Conservation (phyloP, 441 rosid genomes). For the California macrophylla region DNA sequence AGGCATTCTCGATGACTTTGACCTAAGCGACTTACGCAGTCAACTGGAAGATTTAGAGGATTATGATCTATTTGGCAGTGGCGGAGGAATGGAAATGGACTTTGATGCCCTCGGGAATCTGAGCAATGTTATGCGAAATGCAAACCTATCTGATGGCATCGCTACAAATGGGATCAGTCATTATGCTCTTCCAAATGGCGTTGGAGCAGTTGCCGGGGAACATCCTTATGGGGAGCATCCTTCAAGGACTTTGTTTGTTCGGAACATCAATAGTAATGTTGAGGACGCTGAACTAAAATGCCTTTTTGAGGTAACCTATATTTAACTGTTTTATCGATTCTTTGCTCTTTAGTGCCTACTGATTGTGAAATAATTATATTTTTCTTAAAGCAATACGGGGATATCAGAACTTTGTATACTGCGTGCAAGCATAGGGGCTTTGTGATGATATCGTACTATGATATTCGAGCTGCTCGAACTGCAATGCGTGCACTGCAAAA, state of each 20-base stretch:
- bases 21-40: constrained; percentile 51
- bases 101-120: constrained; percentile 45
- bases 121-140: constrained; percentile 48
- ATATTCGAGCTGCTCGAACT: constrained; percentile 74
- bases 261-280: constrained; percentile 77
- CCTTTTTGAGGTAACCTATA: constrained; percentile 51
- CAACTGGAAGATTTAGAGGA: constrained; percentile 71
- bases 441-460: constrained; percentile 87
- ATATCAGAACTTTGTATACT: constrained; percentile 73
- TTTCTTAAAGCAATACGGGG: constrained; percentile 64
- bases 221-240: constrained; percentile 90
- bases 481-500: constrained; percentile 82
- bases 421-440: constrained; percentile 90
- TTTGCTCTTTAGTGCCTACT: constrained; percentile 15
- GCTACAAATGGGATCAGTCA: constrained; percentile 44
- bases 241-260: constrained; percentile 75
- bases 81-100: constrained; percentile 83
- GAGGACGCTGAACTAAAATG: constrained; percentile 70
- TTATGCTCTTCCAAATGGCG: constrained; percentile 43
- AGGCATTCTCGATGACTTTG: constrained; percentile 66
- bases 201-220: constrained; percentile 60
- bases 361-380: constrained; percentile 17
- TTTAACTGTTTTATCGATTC: neutral
- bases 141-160: constrained; percentile 47
- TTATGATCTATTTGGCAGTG: constrained; percentile 61